Evolutionary conservation across 2,329 filamentous ascomycete genomes (phyloP).

Genomic region (Aspergillus tubingensis): DNA sequence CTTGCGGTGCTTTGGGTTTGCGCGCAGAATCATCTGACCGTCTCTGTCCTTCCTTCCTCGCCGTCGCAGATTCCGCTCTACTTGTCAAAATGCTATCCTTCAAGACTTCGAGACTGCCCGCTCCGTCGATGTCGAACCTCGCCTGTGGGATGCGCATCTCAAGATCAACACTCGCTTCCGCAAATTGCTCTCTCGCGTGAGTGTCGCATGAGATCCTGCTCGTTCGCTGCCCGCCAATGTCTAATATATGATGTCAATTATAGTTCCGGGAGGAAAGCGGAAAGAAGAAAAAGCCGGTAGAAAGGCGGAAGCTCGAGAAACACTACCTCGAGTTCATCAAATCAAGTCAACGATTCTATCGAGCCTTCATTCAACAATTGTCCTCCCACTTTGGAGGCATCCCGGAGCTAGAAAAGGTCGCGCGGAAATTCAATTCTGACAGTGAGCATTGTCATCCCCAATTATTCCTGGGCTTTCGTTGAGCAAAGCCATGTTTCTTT

Average conservation of each 20-base stretch:
- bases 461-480: slow-evolving; percentile 11
- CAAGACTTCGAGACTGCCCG: slow-evolving; percentile 56
- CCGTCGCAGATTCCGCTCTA: slow-evolving; percentile 63
- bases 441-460: slow-evolving; percentile 37
- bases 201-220: slow-evolving; percentile 18
- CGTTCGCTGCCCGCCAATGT: neutral
- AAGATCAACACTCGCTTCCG: slow-evolving; percentile 78
- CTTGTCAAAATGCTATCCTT: slow-evolving; percentile 72
- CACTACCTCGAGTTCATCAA: slow-evolving; percentile 84
- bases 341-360: slow-evolving; percentile 84
- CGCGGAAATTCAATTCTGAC: slow-evolving; percentile 52
- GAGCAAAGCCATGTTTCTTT: slow-evolving; percentile 3
- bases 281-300: slow-evolving; percentile 58
- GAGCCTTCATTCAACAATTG: slow-evolving; percentile 77
- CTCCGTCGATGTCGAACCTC: slow-evolving; percentile 65
- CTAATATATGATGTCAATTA: slow-evolving; percentile 12
- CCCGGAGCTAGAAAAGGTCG: slow-evolving; percentile 60
- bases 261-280: slow-evolving; percentile 54
- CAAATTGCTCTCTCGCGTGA: slow-evolving; percentile 62
- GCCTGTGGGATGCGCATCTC: slow-evolving; percentile 77
- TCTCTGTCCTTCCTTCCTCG: neutral
- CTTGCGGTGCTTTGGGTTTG: slow-evolving; percentile 1
- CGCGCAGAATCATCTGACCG: slow-evolving; percentile 13
- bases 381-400: slow-evolving; percentile 61
- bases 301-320: slow-evolving; percentile 76